A percentile compares a stretch with the other conserved stretches of the same genome.
phyloP scores from a whole-genome alignment of 805 yeast genomes.

The Myxozyma neglecta region DNA sequence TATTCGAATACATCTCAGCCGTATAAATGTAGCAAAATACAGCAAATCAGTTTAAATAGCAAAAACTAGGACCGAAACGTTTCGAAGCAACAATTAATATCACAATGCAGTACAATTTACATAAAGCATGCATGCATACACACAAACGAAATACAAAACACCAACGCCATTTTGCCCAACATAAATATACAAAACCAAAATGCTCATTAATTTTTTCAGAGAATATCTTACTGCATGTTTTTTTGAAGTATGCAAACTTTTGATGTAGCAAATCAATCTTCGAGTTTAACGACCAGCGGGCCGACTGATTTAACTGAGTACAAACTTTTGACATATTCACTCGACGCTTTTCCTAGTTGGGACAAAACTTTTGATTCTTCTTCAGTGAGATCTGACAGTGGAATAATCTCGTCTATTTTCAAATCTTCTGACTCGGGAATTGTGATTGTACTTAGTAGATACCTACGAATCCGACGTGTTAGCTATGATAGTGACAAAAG shows the following conservation, averaged over 20 bases:
- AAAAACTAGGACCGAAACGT: too few species aligned
- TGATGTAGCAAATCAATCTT: slow-evolving; percentile 1
- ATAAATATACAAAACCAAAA: not conserved
- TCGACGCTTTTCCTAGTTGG: slow-evolving; percentile 21
- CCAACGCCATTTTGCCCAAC: not conserved
- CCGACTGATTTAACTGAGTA: slow-evolving; percentile 26
- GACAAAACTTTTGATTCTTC: slow-evolving; percentile 16
- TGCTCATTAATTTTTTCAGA: not conserved
- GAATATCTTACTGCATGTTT: not conserved
- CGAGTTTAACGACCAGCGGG: slow-evolving; percentile 24
- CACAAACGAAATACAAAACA: not conserved
- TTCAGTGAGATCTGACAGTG: slow-evolving; percentile 4
- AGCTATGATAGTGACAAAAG: not conserved
- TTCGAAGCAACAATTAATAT: too few species aligned
- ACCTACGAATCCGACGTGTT: not conserved
- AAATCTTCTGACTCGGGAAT: slow-evolving; percentile 1
- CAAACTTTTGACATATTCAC: slow-evolving; percentile 17
- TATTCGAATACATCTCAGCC: too few species aligned
- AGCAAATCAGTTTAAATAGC: too few species aligned
- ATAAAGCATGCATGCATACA: not conserved
- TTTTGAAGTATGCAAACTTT: not conserved
- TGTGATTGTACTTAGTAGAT: slow-evolving; percentile 10
- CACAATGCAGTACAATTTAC: too few species aligned
- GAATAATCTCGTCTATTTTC: slow-evolving; percentile 1
- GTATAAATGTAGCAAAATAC: too few species aligned